Evolutionary conservation across 1,284 basidiomycete genomes (phyloP), one percentile per base, ranked within the genome.

Genomic region (Pascua guehoae): DNA sequence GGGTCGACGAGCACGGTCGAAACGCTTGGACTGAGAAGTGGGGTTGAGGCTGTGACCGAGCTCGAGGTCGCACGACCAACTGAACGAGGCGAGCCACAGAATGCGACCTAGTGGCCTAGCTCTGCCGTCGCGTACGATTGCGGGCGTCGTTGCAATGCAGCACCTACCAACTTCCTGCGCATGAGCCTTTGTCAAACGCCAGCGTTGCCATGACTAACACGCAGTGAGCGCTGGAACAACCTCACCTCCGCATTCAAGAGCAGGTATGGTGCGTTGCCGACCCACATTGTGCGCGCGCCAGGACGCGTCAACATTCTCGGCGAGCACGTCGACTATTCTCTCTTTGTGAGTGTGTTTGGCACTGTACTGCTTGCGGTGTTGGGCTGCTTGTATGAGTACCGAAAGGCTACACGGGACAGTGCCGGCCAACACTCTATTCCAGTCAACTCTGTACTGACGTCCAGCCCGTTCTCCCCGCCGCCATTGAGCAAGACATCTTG

Each of bases 261-360:
- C 51, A 79, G 82, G 51, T 92, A 88, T 67, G 87, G 87, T 8
- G 78, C 79, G 56, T 82, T 82, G 46, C 88, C 89, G 5, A 78
- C 82, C 5, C 85, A 86, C 65, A 86, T 93, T 61, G 83, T 85
- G 2, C 81, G 90, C 65, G 90, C 91, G 5, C 91, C 91, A 0
- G 91, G 91, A 14, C 82, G 91, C 61, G 87, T 93, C 55, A 91
- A 91, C 86, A 59, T 78, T 49, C 66, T 80, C 83, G 88, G 89
- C 46, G 90, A 92, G 76, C 90, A 94, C 72, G 88, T 93, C 71
- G 91, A 93, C 77, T 93, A 93, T 70, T 76, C 75, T 2, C 65
- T 68, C 58, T 73, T 74, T 57, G 70, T 69, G 38, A 38, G 66
- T 60, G 38, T 1, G 8, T n/a, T n/a, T n/a, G n/a, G n/a, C n/a